Conservation (phyloP, 768 basidiomycete species). For the Sutorius australiensis region DNA sequence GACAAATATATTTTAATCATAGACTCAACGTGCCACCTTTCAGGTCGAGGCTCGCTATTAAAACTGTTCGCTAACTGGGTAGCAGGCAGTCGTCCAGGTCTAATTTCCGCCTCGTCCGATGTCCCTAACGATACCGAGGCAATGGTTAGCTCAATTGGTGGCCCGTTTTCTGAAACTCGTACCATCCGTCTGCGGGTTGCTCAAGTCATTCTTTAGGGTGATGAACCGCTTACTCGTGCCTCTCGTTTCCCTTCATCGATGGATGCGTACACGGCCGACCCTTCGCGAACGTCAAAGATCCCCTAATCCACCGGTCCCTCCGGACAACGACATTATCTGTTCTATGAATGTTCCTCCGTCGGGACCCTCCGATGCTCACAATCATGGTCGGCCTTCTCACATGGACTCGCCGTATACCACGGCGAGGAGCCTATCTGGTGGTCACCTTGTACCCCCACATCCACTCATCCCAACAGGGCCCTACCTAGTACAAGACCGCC, state of each 20-base stretch:
- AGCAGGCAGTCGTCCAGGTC: not conserved
- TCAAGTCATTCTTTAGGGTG: not conserved
- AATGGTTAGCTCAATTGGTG: not conserved
- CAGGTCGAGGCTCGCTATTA: not conserved
- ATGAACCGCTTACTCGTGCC: not conserved
- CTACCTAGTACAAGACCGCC: constrained; percentile 4
- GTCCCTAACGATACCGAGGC: not conserved
- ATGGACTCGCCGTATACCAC: constrained; percentile 11
- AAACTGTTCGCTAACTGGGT: too few relatives aligned
- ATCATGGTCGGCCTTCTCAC: constrained; percentile 6
- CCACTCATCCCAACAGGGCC: constrained; percentile 12
- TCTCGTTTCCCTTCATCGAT: constrained; percentile 3
- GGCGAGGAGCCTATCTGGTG: constrained; percentile 15
- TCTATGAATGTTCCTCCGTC: constrained; percentile 16
- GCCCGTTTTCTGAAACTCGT: constrained; percentile 4
- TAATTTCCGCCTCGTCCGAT: not conserved
- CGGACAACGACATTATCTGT: constrained; percentile 1
- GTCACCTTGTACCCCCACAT: constrained; percentile 13
- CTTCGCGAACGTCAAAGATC: not conserved
- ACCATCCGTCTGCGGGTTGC: not conserved
- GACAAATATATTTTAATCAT: not conserved
- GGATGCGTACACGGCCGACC: not conserved
- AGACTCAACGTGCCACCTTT: not conserved
- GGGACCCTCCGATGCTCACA: not conserved
- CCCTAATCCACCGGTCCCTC: not conserved